Base-by-base conservation (phyloP, 495 filamentous ascomycete genomes). In the Hypoxylon fuscum region DNA sequence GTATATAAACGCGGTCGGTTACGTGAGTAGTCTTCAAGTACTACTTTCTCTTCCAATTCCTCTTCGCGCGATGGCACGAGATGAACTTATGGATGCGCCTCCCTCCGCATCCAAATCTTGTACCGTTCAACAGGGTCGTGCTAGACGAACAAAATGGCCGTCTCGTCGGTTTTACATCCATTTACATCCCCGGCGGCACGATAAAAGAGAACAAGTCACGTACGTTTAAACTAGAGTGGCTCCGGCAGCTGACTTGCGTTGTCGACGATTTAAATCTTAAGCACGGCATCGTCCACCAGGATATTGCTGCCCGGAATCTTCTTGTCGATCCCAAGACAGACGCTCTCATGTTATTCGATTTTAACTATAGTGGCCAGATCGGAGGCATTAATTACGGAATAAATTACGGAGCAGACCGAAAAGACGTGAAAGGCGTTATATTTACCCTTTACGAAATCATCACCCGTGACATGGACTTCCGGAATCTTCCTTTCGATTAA, bases 251-350 rank as follows among this genome's bases (percentile, higher is more conserved):
- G 35, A 76, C 64, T 7, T 17, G 58, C 40, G 38, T 77, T 20
- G 67, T 79, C 22, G 76, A 79, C 62, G 71, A 71, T 25, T 65
- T 81, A 7, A 79, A 79, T 47, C 61, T 79, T 14, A 55, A 70
- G 55, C 34, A 68, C n/a, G 75, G 77, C 17, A 71, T 80, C 31
- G 66, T 68, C 32, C 74, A 78, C 68, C 66, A 76, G 68, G 73
- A 79, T 43, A 73, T 79, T 56, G 64, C 72, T 20, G 42, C 71
- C 1, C 70, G 68, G 12, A 80, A 80, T 46, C 64, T 79, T 5
- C 65, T 80, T 29, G 48, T 78, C 42, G 55, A 74, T 47, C 31
- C 55, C 0, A 31, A 66, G 1, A 77, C 73, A 37, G 35, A 76
- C 7, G 59, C 67, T 2, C 57, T 79, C n/a, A 10, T 73, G 61